phyloP scores from a whole-genome alignment of 495 filamentous ascomycete species.

The Apiosordaria backusii region DNA sequence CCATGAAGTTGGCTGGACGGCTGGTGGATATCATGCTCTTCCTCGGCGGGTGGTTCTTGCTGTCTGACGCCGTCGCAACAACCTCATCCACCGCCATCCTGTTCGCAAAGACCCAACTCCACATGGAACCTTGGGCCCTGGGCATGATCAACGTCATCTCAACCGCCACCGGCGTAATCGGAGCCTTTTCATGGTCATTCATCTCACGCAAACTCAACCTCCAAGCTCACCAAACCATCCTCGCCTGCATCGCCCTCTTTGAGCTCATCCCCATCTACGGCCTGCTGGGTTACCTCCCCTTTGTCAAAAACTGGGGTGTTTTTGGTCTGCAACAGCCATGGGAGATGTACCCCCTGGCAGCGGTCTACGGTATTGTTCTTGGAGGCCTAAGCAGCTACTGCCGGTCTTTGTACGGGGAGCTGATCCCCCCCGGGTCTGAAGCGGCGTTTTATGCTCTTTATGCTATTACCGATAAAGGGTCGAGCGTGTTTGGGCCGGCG shows the following conservation, averaged over 20 bases:
- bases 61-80: conserved; percentile 91
- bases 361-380: conserved; percentile 88
- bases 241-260: conserved; percentile 84
- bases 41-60: conserved; percentile 86
- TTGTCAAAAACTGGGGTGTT: conserved; percentile 68
- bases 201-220: conserved; percentile 64
- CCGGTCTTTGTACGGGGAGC: conserved; percentile 84
- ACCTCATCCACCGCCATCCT: conserved; percentile 92
- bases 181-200: conserved; percentile 85
- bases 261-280: conserved; percentile 92
- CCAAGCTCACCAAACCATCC: conserved; percentile 77
- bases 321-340: conserved; percentile 86
- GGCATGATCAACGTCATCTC: conserved; percentile 91
- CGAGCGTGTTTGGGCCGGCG: conserved; percentile 86
- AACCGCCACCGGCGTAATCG: conserved; percentile 74
- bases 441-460: conserved; percentile 96
- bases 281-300: conserved; percentile 81
- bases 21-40: conserved; percentile 87
- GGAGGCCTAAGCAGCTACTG: conserved; percentile 93
- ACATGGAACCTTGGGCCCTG: conserved; percentile 84
- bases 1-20: conserved; percentile 69
- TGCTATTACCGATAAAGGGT: conserved; percentile 96
- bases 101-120: conserved; percentile 89
- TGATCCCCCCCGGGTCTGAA: conserved; percentile 90
- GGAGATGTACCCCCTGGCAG: conserved; percentile 95